These are phyloP conservation scores for Gonium pectorale DNA, from an alignment of 139 green algal species.

Conservation along the genomic window DNA sequence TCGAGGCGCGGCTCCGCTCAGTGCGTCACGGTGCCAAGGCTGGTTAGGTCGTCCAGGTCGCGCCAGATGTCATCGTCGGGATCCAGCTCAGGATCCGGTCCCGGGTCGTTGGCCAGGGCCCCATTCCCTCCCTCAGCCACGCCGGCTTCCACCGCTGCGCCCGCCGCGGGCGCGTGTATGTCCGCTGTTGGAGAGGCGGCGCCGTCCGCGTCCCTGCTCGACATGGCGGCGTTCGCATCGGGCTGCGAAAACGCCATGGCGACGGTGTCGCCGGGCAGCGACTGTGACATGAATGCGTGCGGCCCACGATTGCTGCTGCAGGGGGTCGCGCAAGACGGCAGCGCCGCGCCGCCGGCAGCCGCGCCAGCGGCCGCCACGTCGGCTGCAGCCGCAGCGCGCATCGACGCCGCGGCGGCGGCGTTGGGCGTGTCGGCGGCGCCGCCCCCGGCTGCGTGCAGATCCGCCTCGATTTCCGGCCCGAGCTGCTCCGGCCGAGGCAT, in stretches of 20 bases:
- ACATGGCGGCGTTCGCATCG: too few relatives aligned
- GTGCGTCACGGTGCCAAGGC: constrained; percentile 8
- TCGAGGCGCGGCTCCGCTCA: too few relatives aligned
- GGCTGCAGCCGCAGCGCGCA: not conserved
- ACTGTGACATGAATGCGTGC: too few relatives aligned
- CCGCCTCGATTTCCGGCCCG: too few relatives aligned
- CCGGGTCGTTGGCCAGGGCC: not conserved
- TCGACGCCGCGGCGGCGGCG: not conserved
- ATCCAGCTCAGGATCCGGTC: not conserved
- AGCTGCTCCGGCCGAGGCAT: too few relatives aligned
- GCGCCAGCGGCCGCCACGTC: not conserved
- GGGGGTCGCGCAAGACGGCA: constrained; percentile 3
- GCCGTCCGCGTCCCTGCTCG: too few relatives aligned
- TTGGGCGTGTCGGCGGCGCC: not conserved
- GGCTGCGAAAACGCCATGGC: too few relatives aligned
- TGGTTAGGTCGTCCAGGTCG: constrained; percentile 32
- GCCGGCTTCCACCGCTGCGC: not conserved
- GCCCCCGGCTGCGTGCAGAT: too few relatives aligned
- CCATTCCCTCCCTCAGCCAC: too few relatives aligned
- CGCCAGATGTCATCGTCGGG: constrained; percentile 18
- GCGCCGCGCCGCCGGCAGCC: not conserved
- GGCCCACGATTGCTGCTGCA: not conserved
- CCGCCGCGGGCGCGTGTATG: too few relatives aligned
- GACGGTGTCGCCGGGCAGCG: too few relatives aligned
- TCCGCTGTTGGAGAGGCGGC: too few relatives aligned